Evolutionary conservation across 352 stramenopile species (phyloP), one percentile per base, ranked within the genome.

Genomic region (Peronosclerospora sorghi): DNA sequence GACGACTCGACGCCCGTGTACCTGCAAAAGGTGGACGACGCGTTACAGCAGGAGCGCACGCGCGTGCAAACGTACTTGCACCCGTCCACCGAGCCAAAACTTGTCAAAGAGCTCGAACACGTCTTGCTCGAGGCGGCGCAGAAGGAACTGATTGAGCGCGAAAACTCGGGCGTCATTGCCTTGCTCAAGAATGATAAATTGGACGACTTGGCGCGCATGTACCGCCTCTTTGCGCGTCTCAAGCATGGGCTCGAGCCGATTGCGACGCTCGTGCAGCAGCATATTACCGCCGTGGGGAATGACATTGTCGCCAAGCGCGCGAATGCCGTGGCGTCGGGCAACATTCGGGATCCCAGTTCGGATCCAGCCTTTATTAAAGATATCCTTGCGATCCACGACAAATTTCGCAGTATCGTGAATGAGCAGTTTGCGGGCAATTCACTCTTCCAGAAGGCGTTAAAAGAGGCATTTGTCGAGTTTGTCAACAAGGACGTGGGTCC

Each of bases 401-500:
- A 98, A 62, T 98, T 98, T 70, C 78, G 96, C 24, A 88, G 71
- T 37, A 86, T 99, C 19, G 95, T 99, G 46, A 96, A 96, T 48
- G 85, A 97, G 32, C 92, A 98, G 48, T 99, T 99, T 67, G 71
- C 79, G 7, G 88, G 83, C 35, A 96, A 98, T 58, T 93, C 94
- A 24, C 77, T 99, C 1, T 98, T 99, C 56, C 95, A 99, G 69
- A 98, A 98, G 73, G 96, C 95, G 2, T 69, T 99, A 34, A 99
- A 99, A 70, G 96, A 99, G 43, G 96, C 96, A 0, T 99, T 99
- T 65, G 93, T 98, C 19, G 94, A 98, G 53, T 97, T 99, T 67
- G 87, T 99, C 8, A 99, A 99, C 74, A 97, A 96, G 49, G 94
- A 99, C 48, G 95, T 98, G 1, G 95, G 82, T 1, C 92, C 96